Percentiles rank a stretch among this genome's conserved stretches.
These are phyloP conservation scores for Petunia hybrid DNA, from an alignment of 305 asterid species.

Conservation along the genomic window DNA sequence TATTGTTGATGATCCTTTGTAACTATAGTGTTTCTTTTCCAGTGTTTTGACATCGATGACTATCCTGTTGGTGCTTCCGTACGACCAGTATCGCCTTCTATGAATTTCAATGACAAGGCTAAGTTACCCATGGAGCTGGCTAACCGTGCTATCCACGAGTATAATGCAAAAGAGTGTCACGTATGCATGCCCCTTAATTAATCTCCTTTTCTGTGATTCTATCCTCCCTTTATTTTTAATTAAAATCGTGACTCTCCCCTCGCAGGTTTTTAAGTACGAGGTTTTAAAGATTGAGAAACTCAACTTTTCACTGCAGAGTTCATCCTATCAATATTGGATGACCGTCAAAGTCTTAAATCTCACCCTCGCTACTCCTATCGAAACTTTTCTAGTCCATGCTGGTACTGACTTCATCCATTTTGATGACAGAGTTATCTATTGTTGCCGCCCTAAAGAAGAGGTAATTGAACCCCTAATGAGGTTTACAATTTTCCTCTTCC, in stretches of 20 bases:
- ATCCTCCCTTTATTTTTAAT: background rate
- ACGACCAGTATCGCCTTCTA: too few species aligned
- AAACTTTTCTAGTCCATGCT: constrained; percentile 9
- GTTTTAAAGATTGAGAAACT: constrained; percentile 15
- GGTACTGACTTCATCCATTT: background rate
- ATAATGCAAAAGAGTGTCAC: background rate
- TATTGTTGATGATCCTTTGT: too few species aligned
- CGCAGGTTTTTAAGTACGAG: constrained; percentile 1
- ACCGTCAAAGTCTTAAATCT: background rate
- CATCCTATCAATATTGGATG: background rate
- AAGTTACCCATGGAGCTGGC: background rate
- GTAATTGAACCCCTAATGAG: background rate
- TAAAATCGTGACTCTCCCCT: background rate
- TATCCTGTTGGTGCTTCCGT: background rate
- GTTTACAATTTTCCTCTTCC: too few species aligned
- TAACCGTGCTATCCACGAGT: background rate
- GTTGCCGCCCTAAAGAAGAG: constrained; percentile 8
- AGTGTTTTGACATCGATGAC: background rate
- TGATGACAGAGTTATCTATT: background rate
- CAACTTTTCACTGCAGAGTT: background rate
- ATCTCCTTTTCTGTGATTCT: background rate
- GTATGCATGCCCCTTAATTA: background rate
- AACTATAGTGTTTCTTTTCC: background rate
- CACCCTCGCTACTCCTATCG: background rate
- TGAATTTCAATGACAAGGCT: background rate